Base-by-base conservation (phyloP, 2,329 filamentous ascomycete genomes). In the Leptographium wingfieldii region DNA sequence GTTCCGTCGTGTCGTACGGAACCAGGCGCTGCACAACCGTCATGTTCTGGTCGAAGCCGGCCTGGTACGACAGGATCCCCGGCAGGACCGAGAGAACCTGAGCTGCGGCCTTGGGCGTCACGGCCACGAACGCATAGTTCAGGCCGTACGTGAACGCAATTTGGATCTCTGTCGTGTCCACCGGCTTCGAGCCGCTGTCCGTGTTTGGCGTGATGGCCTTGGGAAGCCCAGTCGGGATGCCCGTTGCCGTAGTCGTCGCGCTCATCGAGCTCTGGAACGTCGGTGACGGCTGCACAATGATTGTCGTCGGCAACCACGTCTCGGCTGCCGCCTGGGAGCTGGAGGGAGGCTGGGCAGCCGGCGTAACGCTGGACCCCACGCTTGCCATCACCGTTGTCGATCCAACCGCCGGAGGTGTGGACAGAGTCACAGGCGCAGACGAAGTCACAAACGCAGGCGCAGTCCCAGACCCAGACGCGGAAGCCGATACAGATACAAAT, bases 61-160 rank as follows among this genome's bases (percentile, higher is more conserved):
- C 72, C 52, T 82, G 87, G 64, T 86, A 81, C 2, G 81, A 76
- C 56, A 96, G 78, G 64, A 88, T 90, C 58, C 77, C 67, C 0
- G 91, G 91, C 4, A 96, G 76, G 65, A 83, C 88, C 58, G 82
- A 74, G 76, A 96, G 95, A 68, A 99, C 89, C 73, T 97, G 92
- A 48, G 83, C 83, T 5, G 90, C 87, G 22, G 91, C 88, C 64
- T 86, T 79, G 16, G 83, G 78, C 63, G 87, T 84, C 27, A 76
- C 77, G 12, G 87, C 85, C 33, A 97, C 88, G 69, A 95, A 96
- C 10, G 81, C 75, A 72, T 94, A 99, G 74, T 95, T 92, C 66
- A 95, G 80, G 1, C 82, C 81, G 68, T 84, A 87, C 58, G 83
- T 76, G 79, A 97, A 96, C 40, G 88, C 94, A 63, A 97, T 80